Evolutionary conservation across 495 filamentous ascomycete genomes (phyloP).

Genomic region (Chaetomium tenue): DNA sequence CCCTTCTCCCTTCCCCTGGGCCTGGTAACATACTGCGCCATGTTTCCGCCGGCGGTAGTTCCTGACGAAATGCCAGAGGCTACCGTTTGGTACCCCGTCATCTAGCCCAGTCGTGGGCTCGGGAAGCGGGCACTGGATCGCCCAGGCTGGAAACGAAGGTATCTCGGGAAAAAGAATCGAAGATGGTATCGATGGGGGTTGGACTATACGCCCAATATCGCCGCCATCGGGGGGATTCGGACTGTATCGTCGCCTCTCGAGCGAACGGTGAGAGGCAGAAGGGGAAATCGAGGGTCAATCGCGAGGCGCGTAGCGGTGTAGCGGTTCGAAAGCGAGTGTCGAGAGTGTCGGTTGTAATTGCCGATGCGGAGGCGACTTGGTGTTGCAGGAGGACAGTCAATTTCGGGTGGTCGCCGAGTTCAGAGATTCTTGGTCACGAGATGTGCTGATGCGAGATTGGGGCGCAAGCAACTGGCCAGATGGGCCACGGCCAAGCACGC

Average conservation of each 20-base stretch:
- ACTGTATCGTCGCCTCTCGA: not conserved
- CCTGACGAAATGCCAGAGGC: constrained; percentile 36
- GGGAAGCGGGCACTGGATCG: not conserved
- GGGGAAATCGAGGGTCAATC: not conserved
- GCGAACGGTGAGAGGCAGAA: constrained; percentile 2
- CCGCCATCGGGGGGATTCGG: constrained; percentile 10
- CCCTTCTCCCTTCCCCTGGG: no score
- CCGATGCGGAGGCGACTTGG: not conserved
- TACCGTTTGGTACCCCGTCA: constrained; percentile 48
- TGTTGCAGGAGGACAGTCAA: not conserved
- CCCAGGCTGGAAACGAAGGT: no score
- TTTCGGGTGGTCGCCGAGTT: not conserved
- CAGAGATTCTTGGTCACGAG: not conserved
- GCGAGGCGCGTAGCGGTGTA: not conserved
- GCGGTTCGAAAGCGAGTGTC: not conserved
- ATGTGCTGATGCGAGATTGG: not conserved
- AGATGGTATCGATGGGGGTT: not conserved
- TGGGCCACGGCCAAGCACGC: no score
- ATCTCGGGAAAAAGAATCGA: not conserved
- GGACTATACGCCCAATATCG: constrained; percentile 11
- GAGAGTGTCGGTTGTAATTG: not conserved
- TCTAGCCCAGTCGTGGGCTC: constrained; percentile 24
- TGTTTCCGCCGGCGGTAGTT: constrained; percentile 35
- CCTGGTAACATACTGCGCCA: constrained; percentile 39
- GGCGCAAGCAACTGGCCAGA: not conserved